Conservation (phyloP, 2,329 filamentous ascomycete species). For the Xylariaceae sp. region DNA sequence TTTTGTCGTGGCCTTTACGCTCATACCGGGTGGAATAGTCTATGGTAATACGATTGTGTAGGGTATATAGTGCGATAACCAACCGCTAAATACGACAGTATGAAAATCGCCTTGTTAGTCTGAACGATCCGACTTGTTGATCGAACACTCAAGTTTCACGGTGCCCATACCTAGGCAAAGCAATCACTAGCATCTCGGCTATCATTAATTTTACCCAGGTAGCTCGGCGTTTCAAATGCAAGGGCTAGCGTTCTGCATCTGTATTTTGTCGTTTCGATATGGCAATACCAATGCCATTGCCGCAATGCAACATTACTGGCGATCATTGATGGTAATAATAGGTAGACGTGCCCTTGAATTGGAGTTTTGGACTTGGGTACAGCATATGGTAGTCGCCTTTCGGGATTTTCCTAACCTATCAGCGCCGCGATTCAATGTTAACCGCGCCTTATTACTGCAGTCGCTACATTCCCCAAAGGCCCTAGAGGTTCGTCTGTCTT, state of each 20-base stretch:
- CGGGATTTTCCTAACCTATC: conserved; percentile 21
- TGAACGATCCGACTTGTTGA: conserved; percentile 2
- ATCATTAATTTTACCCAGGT: conserved; percentile 9
- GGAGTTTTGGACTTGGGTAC: not conserved
- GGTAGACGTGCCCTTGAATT: not conserved
- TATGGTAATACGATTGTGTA: no score
- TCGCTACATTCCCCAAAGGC: not conserved
- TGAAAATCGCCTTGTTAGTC: not conserved
- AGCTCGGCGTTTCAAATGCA: conserved; percentile 16
- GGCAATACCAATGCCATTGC: not conserved
- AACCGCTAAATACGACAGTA: no score
- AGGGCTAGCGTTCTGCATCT: conserved; percentile 1
- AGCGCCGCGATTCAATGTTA: no score
- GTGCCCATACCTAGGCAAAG: no score
- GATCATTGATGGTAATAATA: conserved; percentile 1
- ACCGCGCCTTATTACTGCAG: not conserved
- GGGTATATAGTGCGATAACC: no score
- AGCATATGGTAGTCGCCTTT: not conserved
- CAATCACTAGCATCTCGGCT: conserved; percentile 6
- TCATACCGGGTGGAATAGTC: no score
- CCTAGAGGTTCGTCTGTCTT: not conserved
- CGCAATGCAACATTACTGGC: conserved; percentile 9
- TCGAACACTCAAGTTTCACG: not conserved
- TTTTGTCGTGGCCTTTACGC: not conserved
- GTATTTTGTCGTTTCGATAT: conserved; percentile 2